A percentile compares a stretch with the other conserved stretches of the same genome.
phyloP scores from a whole-genome alignment of 2,329 filamentous ascomycete genomes.

The Chalaropsis thielavioides region DNA sequence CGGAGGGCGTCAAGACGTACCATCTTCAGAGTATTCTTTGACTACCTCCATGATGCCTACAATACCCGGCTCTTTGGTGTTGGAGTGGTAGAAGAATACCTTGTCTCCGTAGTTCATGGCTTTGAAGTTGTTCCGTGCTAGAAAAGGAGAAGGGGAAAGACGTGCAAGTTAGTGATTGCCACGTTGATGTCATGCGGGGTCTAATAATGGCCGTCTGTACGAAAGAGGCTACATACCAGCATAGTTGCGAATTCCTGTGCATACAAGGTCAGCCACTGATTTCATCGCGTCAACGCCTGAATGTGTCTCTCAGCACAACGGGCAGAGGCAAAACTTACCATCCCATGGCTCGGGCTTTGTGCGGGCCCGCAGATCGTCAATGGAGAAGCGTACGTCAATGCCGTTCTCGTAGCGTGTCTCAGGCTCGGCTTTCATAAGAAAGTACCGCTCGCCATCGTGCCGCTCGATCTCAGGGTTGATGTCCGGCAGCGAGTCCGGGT shows the following conservation, averaged over 20 bases:
- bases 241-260: constrained; percentile 35
- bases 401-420: constrained; percentile 77
- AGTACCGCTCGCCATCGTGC: constrained; percentile 41
- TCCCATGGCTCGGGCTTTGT: constrained; percentile 79
- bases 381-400: constrained; percentile 81
- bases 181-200: background rate
- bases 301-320: constrained; percentile 12
- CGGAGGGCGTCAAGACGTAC: constrained; percentile 31
- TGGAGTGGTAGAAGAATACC: constrained; percentile 95
- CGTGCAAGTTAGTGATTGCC: background rate
- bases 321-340: constrained; percentile 38
- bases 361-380: constrained; percentile 67
- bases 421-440: constrained; percentile 80
- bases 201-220: no score
- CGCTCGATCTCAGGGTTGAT: constrained; percentile 28
- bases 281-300: background rate
- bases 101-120: constrained; percentile 84
- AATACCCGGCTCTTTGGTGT: constrained; percentile 78
- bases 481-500: constrained; percentile 26
- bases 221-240: constrained; percentile 25
- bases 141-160: background rate
- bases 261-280: constrained; percentile 3
- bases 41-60: constrained; percentile 84
- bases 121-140: constrained; percentile 75
- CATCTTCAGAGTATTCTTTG: constrained; percentile 64